Percentiles rank a stretch among this genome's conserved stretches.
Evolutionary conservation across 306 rosid genomes (phyloP).

Genomic region (Cyamopsis tetragonoloba): DNA sequence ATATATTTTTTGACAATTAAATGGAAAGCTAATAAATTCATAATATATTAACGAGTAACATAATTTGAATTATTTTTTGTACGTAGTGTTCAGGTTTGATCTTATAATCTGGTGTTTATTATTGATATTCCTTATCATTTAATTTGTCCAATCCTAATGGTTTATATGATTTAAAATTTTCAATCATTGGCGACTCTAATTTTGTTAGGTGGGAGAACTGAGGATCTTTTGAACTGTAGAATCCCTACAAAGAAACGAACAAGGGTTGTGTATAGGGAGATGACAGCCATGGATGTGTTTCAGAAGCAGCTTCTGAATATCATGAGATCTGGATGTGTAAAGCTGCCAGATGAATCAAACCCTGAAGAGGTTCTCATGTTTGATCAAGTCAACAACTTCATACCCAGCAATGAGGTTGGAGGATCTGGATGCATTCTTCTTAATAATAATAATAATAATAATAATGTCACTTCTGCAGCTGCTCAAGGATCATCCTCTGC

Average conservation of each 20-base stretch:
- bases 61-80: too few relatives aligned
- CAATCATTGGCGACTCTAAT: background rate
- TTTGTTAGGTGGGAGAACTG: background rate
- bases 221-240: background rate
- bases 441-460: too few relatives aligned
- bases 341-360: background rate
- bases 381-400: background rate
- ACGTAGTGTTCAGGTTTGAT: too few relatives aligned
- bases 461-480: too few relatives aligned
- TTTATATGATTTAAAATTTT: too few relatives aligned
- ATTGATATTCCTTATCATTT: too few relatives aligned
- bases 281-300: background rate
- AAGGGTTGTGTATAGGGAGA: background rate
- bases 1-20: too few relatives aligned
- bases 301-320: background rate
- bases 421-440: slow-evolving; percentile 22
- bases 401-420: slow-evolving; percentile 19
- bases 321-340: background rate
- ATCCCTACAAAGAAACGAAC: slow-evolving; percentile 5
- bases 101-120: too few relatives aligned
- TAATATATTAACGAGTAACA: too few relatives aligned
- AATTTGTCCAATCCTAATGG: background rate
- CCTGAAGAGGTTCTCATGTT: background rate
- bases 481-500: too few relatives aligned
- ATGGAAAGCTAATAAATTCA: too few relatives aligned